Conservation (phyloP, 176 grass and related monocot species). For the Sorghum bicolor region Sorghum_bicolor_NCBIv3 NC_012874.2:71705501-71706000, state of each 20-base stretch:
- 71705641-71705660: not conserved
- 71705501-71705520: constrained; percentile 15
- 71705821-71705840: constrained; percentile 32
- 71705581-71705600: not conserved
- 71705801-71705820: constrained; percentile 16
- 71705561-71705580: not conserved
- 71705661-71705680: constrained; percentile 55
- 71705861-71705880: not conserved
- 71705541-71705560: not conserved
- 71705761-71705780: constrained; percentile 38
- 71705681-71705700: constrained; percentile 45
- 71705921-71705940: constrained; percentile 32
- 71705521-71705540: not conserved
- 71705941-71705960: constrained; percentile 49
- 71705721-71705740: constrained; percentile 55
- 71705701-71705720: constrained; percentile 53
- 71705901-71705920: constrained; percentile 33
- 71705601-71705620: not conserved
- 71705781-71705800: constrained; percentile 14
- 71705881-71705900: constrained; percentile 10
- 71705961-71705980: constrained; percentile 19
- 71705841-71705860: constrained; percentile 33
- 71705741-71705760: constrained; percentile 45
- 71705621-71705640: no score
- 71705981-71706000: not conserved